Evolutionary conservation across 2,329 filamentous ascomycete genomes (phyloP).

Genomic region (Botrytis squamosa): DNA sequence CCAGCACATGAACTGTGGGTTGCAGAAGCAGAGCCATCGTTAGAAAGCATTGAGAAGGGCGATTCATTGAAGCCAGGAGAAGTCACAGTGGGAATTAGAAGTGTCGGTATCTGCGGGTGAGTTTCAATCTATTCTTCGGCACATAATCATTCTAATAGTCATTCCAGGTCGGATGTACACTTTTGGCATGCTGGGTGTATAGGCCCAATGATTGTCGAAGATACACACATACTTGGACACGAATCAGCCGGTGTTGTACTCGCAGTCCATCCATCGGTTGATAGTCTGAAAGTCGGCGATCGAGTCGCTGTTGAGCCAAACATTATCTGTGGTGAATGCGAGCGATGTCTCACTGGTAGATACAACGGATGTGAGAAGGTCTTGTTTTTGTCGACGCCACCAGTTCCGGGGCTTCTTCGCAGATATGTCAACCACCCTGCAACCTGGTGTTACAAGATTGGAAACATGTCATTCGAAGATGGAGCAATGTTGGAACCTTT

Average conservation of each 20-base stretch:
- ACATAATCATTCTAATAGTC: slow-evolving; percentile 17
- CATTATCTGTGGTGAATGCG: slow-evolving; percentile 86
- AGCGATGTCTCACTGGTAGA: slow-evolving; percentile 84
- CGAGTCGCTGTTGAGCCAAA: slow-evolving; percentile 93
- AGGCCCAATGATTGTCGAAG: slow-evolving; percentile 89
- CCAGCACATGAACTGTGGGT: slow-evolving; percentile 90
- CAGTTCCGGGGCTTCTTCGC: slow-evolving; percentile 80
- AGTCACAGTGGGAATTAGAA: slow-evolving; percentile 85
- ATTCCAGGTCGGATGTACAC: slow-evolving; percentile 79
- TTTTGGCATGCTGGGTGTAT: slow-evolving; percentile 97
- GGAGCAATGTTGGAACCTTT: slow-evolving; percentile 89
- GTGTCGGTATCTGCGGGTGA: slow-evolving; percentile 93
- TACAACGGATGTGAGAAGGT: slow-evolving; percentile 94
- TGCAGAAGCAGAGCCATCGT: slow-evolving; percentile 69
- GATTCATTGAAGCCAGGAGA: slow-evolving; percentile 73
- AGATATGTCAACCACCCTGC: slow-evolving; percentile 95
- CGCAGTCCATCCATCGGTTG: slow-evolving; percentile 79
- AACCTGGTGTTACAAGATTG: slow-evolving; percentile 94
- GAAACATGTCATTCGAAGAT: slow-evolving; percentile 86
- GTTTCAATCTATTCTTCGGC: slow-evolving; percentile 29
- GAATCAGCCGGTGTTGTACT: slow-evolving; percentile 86
- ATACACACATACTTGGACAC: slow-evolving; percentile 89
- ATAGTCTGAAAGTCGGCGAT: slow-evolving; percentile 75
- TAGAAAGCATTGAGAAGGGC: slow-evolving; percentile 70
- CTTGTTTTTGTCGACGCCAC: slow-evolving; percentile 85